Conservation (phyloP, 2,329 filamentous ascomycete species). For the Alternaria hordeiaustralica region DNA sequence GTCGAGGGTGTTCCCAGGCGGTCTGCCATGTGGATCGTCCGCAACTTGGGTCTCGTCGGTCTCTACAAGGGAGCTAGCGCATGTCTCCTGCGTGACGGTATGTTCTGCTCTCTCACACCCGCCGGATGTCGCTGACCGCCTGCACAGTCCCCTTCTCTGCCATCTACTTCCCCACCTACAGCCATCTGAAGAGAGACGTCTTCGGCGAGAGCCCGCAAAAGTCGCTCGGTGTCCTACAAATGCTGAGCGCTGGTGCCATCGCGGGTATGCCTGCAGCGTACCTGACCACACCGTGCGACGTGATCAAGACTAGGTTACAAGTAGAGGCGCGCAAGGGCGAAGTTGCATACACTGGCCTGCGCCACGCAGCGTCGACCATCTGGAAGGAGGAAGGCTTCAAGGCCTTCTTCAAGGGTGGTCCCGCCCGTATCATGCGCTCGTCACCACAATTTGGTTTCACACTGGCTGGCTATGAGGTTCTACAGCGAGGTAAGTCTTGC, state of each 20-base stretch:
- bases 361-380: conserved; percentile 84
- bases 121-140: conserved; percentile 15
- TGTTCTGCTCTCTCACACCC: conserved; percentile 11
- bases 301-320: conserved; percentile 98
- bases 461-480: conserved; percentile 89
- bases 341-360: conserved; percentile 81
- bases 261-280: conserved; percentile 68
- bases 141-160: conserved; percentile 84
- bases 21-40: conserved; percentile 97
- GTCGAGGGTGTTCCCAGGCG: conserved; percentile 82
- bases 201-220: conserved; percentile 89
- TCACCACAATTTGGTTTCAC: conserved; percentile 99
- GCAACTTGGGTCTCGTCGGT: conserved; percentile 90
- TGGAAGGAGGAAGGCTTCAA: conserved; percentile 90
- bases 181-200: conserved; percentile 89
- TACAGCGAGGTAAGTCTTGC: conserved; percentile 66
- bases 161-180: conserved; percentile 98
- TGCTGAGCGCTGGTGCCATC: conserved; percentile 93
- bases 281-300: conserved; percentile 95
- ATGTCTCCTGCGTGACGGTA: conserved; percentile 83
- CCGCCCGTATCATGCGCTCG: conserved; percentile 90
- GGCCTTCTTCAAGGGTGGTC: conserved; percentile 98
- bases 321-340: conserved; percentile 98
- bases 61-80: conserved; percentile 97
- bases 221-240: conserved; percentile 87